These are phyloP conservation scores for Fusarium domesticum DNA, from an alignment of 2,329 filamentous ascomycete species.

Conservation along the genomic window DNA sequence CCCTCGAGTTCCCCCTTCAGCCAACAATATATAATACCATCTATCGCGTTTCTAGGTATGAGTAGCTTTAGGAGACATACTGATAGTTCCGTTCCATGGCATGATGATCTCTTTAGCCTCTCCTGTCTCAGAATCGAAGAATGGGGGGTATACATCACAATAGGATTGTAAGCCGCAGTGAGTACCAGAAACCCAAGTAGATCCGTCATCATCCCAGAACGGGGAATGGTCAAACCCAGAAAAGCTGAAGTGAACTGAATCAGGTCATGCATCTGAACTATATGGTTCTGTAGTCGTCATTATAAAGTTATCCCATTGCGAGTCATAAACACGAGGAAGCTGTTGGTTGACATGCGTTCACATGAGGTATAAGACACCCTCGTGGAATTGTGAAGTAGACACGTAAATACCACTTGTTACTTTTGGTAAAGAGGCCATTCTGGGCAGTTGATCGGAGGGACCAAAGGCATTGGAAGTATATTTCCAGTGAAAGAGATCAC, in stretches of 20 bases:
- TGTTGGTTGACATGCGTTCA: constrained; percentile 40
- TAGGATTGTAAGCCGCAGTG: constrained; percentile 16
- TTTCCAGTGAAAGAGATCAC: constrained; percentile 49
- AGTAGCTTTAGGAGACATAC: constrained; percentile 40
- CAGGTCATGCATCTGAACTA: constrained; percentile 39
- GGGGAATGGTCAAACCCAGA: constrained; percentile 21
- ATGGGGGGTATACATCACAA: constrained; percentile 25
- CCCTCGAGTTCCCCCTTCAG: constrained; percentile 46
- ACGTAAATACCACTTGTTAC: constrained; percentile 46
- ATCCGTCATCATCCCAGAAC: constrained; percentile 23
- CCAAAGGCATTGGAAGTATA: constrained; percentile 29
- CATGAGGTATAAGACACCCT: constrained; percentile 44
- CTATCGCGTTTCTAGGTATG: constrained; percentile 44
- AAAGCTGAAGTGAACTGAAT: constrained; percentile 25
- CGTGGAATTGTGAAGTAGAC: constrained; percentile 41
- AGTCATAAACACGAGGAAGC: constrained; percentile 26
- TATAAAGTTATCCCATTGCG: constrained; percentile 32
- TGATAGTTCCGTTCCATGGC: constrained; percentile 46
- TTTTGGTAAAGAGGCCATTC: constrained; percentile 18
- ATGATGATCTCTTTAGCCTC: constrained; percentile 29
- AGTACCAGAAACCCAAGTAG: constrained; percentile 37
- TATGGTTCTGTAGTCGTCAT: constrained; percentile 42
- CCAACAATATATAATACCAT: constrained; percentile 49
- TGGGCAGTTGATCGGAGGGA: constrained; percentile 41
- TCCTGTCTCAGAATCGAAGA: constrained; percentile 38